Base-by-base conservation (phyloP, 2,329 filamentous ascomycete species). In the Pestalotiopsis fici region DNA sequence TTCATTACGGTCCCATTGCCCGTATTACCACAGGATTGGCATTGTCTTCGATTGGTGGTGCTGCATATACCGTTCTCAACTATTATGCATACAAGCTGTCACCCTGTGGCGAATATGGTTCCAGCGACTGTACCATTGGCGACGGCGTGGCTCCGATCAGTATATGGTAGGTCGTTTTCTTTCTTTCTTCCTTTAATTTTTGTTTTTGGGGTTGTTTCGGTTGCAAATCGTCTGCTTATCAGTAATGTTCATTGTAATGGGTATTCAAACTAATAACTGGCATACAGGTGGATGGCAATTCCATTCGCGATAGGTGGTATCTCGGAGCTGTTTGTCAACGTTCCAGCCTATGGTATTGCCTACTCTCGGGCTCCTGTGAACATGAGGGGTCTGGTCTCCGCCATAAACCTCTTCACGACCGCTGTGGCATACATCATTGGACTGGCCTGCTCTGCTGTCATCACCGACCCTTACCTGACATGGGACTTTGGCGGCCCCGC, bases 241-340 rank as follows among this genome's bases (percentile, higher is more conserved):
- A 15, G 13, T 18, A 18, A 43, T 43, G 39, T 18, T 12, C 39
- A 21, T 18, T 50, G 43, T 50, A 18, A 6, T 35, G 11, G 11
- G 31, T 35, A 35, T 35, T 11, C 11, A 35, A 7, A 2, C 43
- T 50, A 50, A 50, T 12, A 9, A 11, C 21, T 21, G n/a, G 43
- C 2, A 50, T 9, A 7, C 43, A 50, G 43, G 43, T 90, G 84
- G 76, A 82, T 90, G 72, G 86, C 84, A 1, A 79, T 89, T 6
- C 80, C 83, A 5, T 87, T 84, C 70, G 84, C 88, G 5, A 75
- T 81, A 0, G 76, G 79, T 5, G 85, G 88, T 39, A 79, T 91
- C 56, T 80, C 81, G 3, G 81, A 83, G 64, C 80, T 92, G 23
- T 84, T 85, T 71, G 76, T 84, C 72, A 85, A 85, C 73, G 83